A percentile compares a stretch with the other conserved stretches of the same genome.
These are phyloP conservation scores for Arthroderma sp. DNA, from an alignment of 2,329 filamentous ascomycete genomes.

Conservation along the genomic window DNA sequence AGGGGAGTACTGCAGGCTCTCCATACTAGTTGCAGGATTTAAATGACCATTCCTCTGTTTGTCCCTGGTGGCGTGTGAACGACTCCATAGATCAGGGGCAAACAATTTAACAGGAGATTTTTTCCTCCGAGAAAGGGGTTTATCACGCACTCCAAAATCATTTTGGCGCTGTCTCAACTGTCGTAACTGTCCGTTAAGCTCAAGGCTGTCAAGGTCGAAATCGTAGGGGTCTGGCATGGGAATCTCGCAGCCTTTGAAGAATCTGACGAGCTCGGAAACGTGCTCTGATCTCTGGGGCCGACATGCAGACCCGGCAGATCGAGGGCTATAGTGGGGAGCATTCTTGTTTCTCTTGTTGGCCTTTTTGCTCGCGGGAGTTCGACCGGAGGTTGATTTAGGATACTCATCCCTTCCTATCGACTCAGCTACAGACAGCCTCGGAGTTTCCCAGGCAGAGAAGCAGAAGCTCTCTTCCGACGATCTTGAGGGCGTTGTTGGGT, in stretches of 20 bases:
- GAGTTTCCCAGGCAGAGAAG: conserved; percentile 7
- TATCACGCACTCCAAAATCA: neutral
- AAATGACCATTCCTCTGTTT: neutral
- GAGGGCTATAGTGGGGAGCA: conserved; percentile 15
- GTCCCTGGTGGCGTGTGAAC: neutral
- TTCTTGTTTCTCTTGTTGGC: conserved; percentile 3
- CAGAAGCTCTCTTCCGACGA: conserved; percentile 7
- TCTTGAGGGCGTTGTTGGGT: neutral
- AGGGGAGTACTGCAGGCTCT: neutral
- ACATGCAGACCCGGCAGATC: conserved; percentile 24
- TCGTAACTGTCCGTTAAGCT: neutral
- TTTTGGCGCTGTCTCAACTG: neutral
- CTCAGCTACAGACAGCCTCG: conserved; percentile 3
- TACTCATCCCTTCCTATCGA: neutral
- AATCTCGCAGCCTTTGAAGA: conserved; percentile 24
- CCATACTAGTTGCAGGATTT: neutral
- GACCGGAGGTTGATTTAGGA: neutral
- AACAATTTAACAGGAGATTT: conserved; percentile 1
- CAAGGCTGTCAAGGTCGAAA: neutral
- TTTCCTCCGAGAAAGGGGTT: neutral
- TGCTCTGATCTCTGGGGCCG: conserved; percentile 23
- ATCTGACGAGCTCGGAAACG: conserved; percentile 26
- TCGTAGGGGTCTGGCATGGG: conserved; percentile 11
- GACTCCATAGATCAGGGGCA: conserved; percentile 3
- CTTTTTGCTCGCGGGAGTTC: neutral